Base-by-base conservation (phyloP, 228 moss, liverwort and hornwort species). In the Sphagnum magellanicum region DNA sequence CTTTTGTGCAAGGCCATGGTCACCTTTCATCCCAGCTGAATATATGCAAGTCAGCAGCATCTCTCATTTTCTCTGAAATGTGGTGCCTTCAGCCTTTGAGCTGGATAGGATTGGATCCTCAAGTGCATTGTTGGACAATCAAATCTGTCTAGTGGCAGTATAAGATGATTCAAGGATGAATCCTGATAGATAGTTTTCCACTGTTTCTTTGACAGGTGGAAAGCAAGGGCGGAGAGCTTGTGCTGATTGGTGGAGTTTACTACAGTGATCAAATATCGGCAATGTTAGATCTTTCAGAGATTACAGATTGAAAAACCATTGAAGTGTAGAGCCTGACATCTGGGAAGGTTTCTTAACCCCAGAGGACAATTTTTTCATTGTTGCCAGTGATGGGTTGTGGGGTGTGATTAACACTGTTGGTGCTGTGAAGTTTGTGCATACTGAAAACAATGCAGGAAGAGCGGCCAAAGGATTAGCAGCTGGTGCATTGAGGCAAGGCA, bases 201-300 rank as follows among this genome's bases (percentile, higher is more conserved):
- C 61, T 61, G 10, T 9, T 60, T 61, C 10, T 5, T 16, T 15
- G 32, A 50, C 73, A 76, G 80, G 76, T 80, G 49, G 80, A 80
- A 57, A 66, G 76, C 4, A 76, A 80, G 62, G 80, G 80, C 17
- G 80, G 80, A 52, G 63, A 72, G 3, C 76, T 80, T 50, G 70
- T 73, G 16, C 0, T 72, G 53, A 64, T 73, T 64, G 72, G 75
- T 60, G 71, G 76, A 61, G 67, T 80, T 5, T 80, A 76, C 12
- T 67, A 76, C 15, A 76, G 76, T 16, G 80, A 80, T 52, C 73
- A 50, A 52, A 76, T 76, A 47, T 67, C 76, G 48, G 73, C 75
- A 17, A 80, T 80, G 76, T 80, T 76, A 63, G 80, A n/a, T 76
- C 80, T n/a, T 80, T 61, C 32, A 32, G 61, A 6, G 16, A 61